A percentile compares a stretch with the other conserved stretches of the same genome.
phyloP scores from a whole-genome alignment of 495 filamentous ascomycete species.

The Coniosporium apollinis region DNA sequence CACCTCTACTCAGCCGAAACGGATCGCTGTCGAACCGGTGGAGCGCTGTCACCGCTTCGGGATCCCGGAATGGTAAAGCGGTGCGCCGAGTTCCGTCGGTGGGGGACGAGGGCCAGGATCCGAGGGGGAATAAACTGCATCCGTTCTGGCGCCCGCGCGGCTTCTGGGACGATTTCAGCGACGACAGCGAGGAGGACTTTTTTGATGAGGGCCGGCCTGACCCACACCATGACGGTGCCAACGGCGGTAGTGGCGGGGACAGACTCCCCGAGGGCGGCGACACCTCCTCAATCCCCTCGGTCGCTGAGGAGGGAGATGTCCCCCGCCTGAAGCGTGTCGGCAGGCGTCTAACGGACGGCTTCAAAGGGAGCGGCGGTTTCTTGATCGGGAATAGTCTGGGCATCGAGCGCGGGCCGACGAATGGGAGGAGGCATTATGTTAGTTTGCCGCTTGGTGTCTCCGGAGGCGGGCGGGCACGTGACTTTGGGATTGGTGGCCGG shows the following conservation, averaged over 20 bases:
- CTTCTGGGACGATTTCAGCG: slow-evolving; percentile 49
- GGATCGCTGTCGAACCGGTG: slow-evolving; percentile 7
- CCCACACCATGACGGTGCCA: no score
- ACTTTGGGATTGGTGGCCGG: background rate
- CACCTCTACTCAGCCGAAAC: slow-evolving; percentile 17
- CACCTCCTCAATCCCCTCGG: slow-evolving; percentile 14
- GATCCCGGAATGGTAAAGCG: slow-evolving; percentile 2
- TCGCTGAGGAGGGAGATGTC: background rate
- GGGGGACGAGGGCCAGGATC: slow-evolving; percentile 8
- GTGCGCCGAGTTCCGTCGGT: slow-evolving; percentile 4
- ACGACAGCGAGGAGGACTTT: slow-evolving; percentile 29
- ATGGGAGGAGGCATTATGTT: slow-evolving; percentile 34
- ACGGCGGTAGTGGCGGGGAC: background rate
- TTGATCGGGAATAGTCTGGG: slow-evolving; percentile 35
- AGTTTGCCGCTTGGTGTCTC: slow-evolving; percentile 26
- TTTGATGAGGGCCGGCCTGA: slow-evolving; percentile 1
- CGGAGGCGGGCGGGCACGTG: background rate
- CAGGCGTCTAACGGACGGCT: slow-evolving; percentile 10
- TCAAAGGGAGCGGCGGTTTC: slow-evolving; percentile 16
- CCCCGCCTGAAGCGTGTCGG: background rate
- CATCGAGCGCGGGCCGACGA: slow-evolving; percentile 32
- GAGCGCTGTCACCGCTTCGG: no score
- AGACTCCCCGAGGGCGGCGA: slow-evolving; percentile 21
- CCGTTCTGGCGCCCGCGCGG: slow-evolving; percentile 67
- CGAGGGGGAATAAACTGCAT: slow-evolving; percentile 41